Evolutionary conservation across 345 rosid genomes (phyloP).

Genomic region (Gossypium anomalum): DNA sequence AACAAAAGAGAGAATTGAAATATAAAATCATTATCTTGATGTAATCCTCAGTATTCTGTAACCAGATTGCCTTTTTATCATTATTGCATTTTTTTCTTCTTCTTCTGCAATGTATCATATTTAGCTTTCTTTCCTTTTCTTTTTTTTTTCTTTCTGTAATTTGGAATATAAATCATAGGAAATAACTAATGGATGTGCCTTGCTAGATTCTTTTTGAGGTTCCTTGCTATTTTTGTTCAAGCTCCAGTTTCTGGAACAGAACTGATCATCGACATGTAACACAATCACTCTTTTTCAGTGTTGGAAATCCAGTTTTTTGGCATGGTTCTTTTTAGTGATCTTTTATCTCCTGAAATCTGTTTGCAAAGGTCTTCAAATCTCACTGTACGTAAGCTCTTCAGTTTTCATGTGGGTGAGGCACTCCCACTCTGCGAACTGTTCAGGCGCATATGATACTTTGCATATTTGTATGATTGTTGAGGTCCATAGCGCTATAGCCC

Average conservation of each 20-base stretch:
- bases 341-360: too few relatives aligned
- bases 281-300: background rate
- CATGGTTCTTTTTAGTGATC: too few relatives aligned
- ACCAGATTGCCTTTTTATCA: slow-evolving; percentile 6
- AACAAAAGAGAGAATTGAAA: background rate
- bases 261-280: background rate
- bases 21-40: background rate
- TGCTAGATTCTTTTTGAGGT: background rate
- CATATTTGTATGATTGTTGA: too few relatives aligned
- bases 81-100: background rate
- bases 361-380: too few relatives aligned
- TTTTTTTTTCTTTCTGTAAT: background rate
- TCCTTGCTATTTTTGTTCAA: background rate
- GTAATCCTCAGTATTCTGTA: background rate
- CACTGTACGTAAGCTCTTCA: too few relatives aligned
- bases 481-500: too few relatives aligned
- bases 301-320: background rate
- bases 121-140: background rate
- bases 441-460: too few relatives aligned
- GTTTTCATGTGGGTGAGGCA: too few relatives aligned
- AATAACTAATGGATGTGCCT: background rate
- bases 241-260: too few relatives aligned
- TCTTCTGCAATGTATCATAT: background rate
- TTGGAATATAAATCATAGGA: background rate
- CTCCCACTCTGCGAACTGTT: too few relatives aligned